Evolutionary conservation across 495 filamentous ascomycete genomes (phyloP).

Genomic region (Chlorociboria aeruginascens): DNA sequence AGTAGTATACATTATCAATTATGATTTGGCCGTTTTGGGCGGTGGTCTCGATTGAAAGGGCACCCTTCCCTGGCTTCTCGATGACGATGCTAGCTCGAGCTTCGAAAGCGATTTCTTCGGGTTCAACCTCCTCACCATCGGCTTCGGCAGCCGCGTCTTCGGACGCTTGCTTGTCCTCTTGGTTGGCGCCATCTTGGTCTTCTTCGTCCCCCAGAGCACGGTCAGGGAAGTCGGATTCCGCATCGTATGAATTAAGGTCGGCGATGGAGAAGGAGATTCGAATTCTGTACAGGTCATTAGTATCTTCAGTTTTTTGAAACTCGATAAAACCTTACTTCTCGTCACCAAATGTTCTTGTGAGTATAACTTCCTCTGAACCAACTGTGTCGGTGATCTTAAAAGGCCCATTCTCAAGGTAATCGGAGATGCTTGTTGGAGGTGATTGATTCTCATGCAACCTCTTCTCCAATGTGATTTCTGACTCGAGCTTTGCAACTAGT

Average conservation of each 20-base stretch:
- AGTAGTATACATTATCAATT: slow-evolving; percentile 88
- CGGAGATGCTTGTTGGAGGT: slow-evolving; percentile 49
- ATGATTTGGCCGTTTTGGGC: slow-evolving; percentile 79
- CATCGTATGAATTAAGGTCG: slow-evolving; percentile 66
- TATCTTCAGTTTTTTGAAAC: neutral
- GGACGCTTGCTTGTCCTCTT: slow-evolving; percentile 13
- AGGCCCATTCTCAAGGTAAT: slow-evolving; percentile 58
- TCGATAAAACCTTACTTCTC: slow-evolving; percentile 54
- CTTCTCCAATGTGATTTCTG: slow-evolving; percentile 58
- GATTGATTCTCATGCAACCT: slow-evolving; percentile 45
- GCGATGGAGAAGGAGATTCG: slow-evolving; percentile 85
- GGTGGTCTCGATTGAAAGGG: slow-evolving; percentile 74
- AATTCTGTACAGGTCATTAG: slow-evolving; percentile 47
- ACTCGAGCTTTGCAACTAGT: slow-evolving; percentile 64
- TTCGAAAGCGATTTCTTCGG: slow-evolving; percentile 53
- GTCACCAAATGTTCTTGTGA: slow-evolving; percentile 72
- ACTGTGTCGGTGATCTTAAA: slow-evolving; percentile 66
- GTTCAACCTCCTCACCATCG: slow-evolving; percentile 26
- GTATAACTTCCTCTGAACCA: slow-evolving; percentile 76
- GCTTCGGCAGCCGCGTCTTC: slow-evolving; percentile 14
- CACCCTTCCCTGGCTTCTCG: slow-evolving; percentile 71
- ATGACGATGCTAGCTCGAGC: slow-evolving; percentile 77
- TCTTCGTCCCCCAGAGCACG: slow-evolving; percentile 25
- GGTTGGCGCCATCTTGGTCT: slow-evolving; percentile 5
- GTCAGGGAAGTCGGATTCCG: slow-evolving; percentile 48